Conservation (phyloP, 371 early-diverging fungal genomes). For the Syncephalastrum sp. region DNA sequence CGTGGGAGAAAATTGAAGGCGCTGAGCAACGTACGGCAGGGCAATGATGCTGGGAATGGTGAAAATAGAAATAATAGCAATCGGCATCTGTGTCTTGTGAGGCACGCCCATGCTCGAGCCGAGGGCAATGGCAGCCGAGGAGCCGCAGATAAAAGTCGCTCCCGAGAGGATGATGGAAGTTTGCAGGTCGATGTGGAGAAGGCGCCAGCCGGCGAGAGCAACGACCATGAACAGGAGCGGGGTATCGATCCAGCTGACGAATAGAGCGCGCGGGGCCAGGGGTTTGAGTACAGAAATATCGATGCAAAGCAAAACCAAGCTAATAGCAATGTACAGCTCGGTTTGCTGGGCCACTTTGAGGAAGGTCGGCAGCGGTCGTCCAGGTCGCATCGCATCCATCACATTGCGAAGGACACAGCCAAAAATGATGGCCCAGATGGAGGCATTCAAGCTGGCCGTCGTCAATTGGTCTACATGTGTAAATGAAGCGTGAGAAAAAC, state of each 20-base stretch:
- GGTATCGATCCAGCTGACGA: conserved; percentile 66
- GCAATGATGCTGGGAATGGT: conserved; percentile 68
- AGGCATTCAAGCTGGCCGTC: conserved; percentile 52
- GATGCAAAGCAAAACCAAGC: conserved; percentile 60
- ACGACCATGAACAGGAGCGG: conserved; percentile 56
- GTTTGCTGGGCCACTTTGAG: conserved; percentile 62
- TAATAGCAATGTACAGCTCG: conserved; percentile 62
- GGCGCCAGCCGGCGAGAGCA: conserved; percentile 48
- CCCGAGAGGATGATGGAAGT: conserved; percentile 63
- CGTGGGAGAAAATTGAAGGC: conserved; percentile 35
- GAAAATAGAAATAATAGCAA: conserved; percentile 65
- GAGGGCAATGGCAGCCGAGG: conserved; percentile 63
- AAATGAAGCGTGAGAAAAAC: neutral
- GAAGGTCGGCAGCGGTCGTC: conserved; percentile 46
- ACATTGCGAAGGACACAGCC: conserved; percentile 51
- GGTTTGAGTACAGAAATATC: conserved; percentile 54
- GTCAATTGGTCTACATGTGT: conserved; percentile 5
- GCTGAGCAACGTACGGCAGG: conserved; percentile 57
- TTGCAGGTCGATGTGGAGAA: conserved; percentile 57
- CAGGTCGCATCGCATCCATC: conserved; percentile 32
- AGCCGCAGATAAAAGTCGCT: conserved; percentile 65
- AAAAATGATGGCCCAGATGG: conserved; percentile 65
- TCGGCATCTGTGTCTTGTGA: conserved; percentile 58
- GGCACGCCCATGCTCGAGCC: conserved; percentile 58
- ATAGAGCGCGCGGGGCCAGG: conserved; percentile 58